These are phyloP conservation scores for Tricholoma furcatifolium DNA, from an alignment of 768 basidiomycete genomes.

Conservation along the genomic window DNA sequence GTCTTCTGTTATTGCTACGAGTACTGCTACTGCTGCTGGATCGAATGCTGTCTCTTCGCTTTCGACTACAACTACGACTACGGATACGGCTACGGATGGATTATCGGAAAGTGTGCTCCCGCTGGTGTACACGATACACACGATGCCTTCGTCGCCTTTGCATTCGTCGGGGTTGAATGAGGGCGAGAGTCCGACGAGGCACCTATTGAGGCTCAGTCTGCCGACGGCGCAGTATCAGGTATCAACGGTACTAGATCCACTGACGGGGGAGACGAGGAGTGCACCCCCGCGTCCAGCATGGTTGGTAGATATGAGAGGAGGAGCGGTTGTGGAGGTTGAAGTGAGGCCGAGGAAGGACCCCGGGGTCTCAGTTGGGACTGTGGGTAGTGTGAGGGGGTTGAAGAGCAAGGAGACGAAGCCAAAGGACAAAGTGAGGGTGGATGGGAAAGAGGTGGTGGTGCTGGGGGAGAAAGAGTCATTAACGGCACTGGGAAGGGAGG, in stretches of 20 bases:
- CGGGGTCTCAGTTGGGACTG: conserved; percentile 23
- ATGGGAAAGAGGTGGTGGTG: conserved; percentile 56
- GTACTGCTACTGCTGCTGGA: neutral
- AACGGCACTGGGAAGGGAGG: conserved; percentile 69
- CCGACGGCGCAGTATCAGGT: conserved; percentile 83
- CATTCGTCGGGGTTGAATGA: conserved; percentile 65
- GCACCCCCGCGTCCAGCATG: conserved; percentile 70
- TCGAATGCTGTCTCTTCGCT: neutral
- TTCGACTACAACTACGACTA: neutral
- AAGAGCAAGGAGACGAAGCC: conserved; percentile 24
- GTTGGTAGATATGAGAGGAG: conserved; percentile 59
- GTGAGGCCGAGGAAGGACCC: conserved; percentile 44
- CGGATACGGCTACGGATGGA: conserved; percentile 15
- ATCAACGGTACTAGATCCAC: conserved; percentile 75
- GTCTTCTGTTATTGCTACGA: neutral
- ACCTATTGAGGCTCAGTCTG: conserved; percentile 73
- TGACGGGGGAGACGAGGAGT: conserved; percentile 65
- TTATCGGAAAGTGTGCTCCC: conserved; percentile 38
- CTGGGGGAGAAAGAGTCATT: conserved; percentile 76
- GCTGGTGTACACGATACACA: conserved; percentile 60
- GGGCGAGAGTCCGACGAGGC: conserved; percentile 56
- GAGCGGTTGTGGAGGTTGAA: conserved; percentile 50
- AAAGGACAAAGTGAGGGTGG: conserved; percentile 35
- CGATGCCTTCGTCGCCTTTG: conserved; percentile 78
- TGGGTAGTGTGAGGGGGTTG: conserved; percentile 35